Base-by-base conservation (phyloP, 768 basidiomycete species). In the Collybia nuda region DNA sequence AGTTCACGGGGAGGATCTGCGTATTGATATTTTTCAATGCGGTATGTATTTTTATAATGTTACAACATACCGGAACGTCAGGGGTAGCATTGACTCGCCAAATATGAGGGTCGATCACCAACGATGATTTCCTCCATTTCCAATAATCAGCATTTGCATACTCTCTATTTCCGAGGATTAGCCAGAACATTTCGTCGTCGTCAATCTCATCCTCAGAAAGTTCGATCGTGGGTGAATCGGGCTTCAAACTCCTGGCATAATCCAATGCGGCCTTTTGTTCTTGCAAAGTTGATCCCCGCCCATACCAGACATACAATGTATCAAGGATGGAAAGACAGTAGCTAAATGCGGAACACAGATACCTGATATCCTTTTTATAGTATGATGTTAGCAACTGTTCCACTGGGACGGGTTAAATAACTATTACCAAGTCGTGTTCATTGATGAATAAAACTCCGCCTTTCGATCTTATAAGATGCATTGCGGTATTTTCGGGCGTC, bases 81-180 rank as follows among this genome's bases (percentile, higher is more conserved):
- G 71, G 62, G 1, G 56, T 54, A 6, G 69, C 58, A 50, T 82
- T 76, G 21, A 90, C 74, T 35, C 73, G 68, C 86, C 88, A 92
- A 17, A 85, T 68, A 19, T 73, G 72, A 35, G 88, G 80, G 41
- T 79, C 75, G 6, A 65, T 58, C 6, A 63, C 60, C 37, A 61
- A 48, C n/a, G 70, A 64, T 15, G 58, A 63, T 21, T 66, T 66
- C 57, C 86, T 78, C 87, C 89, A 93, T 60, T 65, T 79, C 91
- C 91, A 93, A 63, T 92, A 86, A 56, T 92, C 82, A 1, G 91
- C 91, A 38, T 78, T 83, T 2, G 89, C 89, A 62, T 84, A 91
- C 1, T 78, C 78, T 2, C 82, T 76, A 19, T 88, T 81, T n/a
- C 90, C 90, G 2, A 93, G 73, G 32, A 88, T 78, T 81, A 89